Evolutionary conservation across 176 grass and related monocot species (phyloP), one percentile per base, ranked within the genome.

Genomic region (Coix lacrymajobi): DNA sequence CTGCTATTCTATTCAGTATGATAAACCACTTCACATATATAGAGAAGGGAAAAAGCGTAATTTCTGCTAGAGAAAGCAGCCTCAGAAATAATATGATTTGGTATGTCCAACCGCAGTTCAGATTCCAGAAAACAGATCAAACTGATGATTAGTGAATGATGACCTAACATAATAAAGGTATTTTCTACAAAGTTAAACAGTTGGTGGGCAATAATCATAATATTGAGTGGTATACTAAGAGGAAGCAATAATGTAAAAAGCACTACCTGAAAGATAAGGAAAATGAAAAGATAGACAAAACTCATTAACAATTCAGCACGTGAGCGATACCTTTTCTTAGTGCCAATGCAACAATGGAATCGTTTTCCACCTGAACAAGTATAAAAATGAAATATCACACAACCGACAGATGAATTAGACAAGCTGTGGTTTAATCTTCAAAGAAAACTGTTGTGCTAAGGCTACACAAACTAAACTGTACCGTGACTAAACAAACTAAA

Each of bases 291-390:
- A n/a, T n/a, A 79, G 17, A 31, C 39, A 69, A 11, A 40, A 54
- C 4, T 14, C 15, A 13, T 72, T 71, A 73, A 20, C 32, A 33
- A 36, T 29, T 73, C 4, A 69, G 65, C 32, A 62, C 33, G 11
- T 54, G 51, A 54, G 7, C 51, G 22, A 44, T 69, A 94, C 92
- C 92, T 94, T 91, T 90, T 78, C 86, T 89, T 24, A 94, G 70
- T 12, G 92, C 71, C 75, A 94, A 73, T 63, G 83, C 92, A 67
- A 94, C 89, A 83, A 91, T 16, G 15, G 84, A 89, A 75, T 94
- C 92, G 78, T 94, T 94, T 85, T 94, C 92, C 36, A 94, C 92
- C 92, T 94, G 64, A 56, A 82, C 32, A 69, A 90, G 7, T 30
- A 83, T n/a, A 39, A 39, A 66, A 69, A 7, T 62, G 22, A 70